Conservation (phyloP, 139 green algal species). For the Coelastrella sp. region DNA sequence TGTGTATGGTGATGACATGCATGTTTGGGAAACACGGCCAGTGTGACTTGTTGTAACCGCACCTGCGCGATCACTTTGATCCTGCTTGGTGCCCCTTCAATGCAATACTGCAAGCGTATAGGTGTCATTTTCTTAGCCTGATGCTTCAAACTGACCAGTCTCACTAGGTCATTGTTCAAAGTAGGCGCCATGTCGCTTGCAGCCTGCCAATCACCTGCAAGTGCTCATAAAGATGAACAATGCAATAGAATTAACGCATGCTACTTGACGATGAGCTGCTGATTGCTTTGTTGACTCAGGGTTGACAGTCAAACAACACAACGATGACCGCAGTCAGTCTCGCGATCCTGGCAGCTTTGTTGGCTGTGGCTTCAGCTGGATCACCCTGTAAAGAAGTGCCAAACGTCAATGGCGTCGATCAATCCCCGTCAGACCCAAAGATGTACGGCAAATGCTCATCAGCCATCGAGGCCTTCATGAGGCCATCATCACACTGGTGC, state of each 20-base stretch:
- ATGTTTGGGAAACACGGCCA: no score
- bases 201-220: no score
- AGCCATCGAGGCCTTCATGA: not conserved
- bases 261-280: not conserved
- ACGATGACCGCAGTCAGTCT: not conserved
- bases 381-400: slow-evolving; percentile 36
- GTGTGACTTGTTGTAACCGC: no score
- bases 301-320: not conserved
- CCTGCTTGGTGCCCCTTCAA: no score
- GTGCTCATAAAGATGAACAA: no score
- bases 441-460: slow-evolving; percentile 41
- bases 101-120: no score
- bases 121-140: no score
- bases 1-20: no score
- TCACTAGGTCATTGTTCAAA: no score
- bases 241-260: not conserved
- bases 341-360: not conserved
- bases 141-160: no score
- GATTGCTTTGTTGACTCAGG: not conserved
- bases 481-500: slow-evolving; percentile 37
- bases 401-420: not conserved
- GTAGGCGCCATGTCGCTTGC: no score
- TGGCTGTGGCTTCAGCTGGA: not conserved
- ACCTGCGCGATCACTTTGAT: no score
- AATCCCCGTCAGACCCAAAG: slow-evolving; percentile 27